Base-by-base conservation (phyloP, 225 moss, liverwort and hornwort genomes). In the Physcomitrium patens region DNA sequence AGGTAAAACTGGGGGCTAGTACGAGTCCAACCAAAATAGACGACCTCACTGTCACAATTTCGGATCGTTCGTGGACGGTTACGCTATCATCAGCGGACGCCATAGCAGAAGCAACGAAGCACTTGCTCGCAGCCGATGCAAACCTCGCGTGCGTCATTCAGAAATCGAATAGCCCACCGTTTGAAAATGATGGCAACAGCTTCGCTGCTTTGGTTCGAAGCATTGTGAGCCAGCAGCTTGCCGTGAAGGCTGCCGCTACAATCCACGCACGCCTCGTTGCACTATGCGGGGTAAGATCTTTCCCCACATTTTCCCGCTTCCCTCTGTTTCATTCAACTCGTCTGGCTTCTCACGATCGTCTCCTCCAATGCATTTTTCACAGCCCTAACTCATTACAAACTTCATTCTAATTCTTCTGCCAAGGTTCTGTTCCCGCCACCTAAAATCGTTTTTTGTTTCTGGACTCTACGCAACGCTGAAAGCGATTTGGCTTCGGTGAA, bases 151-250 rank as follows among this genome's bases (percentile, higher is more conserved):
- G 23, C 20, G 63, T 93, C 17, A 89, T 93, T 16, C 84, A 78
- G 70, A 72, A 70, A 75, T 80, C 87, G 16, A 81, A 80, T 27
- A 79, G 73, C 17, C 91, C 91, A 2, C 79, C 79, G 10, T 91
- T 93, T 67, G 65, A 86, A 62, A 82, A 81, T 60, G 80, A 75
- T 26, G 78, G 55, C 12, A 86, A 79, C 65, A 78, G 80, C 47
- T 93, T 93, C 67, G 10, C 64, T 26, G 74, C 91, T 20, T 68
- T 93, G 71, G 82, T 70, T 3, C 84, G 79, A 17, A 89, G 87
- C 60, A 91, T 93, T 46, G 89, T 91, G 56, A 89, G 77, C 60
- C 93, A 93, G 68, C 91, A 91, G 72, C 91, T 93, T 18, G 86
- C 87, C 12, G 86, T 85, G 14, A 93, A 87, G 75, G 91, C 93